phyloP scores from a whole-genome alignment of 345 rosid species.

The Sisymbrium altissimum region DNA sequence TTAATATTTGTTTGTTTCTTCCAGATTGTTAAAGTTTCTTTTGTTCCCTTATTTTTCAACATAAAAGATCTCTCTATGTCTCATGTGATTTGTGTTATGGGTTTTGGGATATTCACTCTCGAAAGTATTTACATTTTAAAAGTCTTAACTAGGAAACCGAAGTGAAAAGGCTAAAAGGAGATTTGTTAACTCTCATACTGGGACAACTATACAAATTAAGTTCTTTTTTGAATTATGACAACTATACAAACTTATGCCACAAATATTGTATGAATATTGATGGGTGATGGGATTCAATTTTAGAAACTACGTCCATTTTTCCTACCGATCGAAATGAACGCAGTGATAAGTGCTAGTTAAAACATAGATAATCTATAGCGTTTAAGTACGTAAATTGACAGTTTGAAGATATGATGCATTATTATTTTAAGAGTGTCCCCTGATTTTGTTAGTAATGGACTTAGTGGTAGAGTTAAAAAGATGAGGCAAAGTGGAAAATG shows the following conservation, averaged over 20 bases:
- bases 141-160: not conserved
- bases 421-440: not conserved
- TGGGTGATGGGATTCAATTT: not conserved
- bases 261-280: not conserved
- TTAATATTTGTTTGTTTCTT: not conserved
- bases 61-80: not conserved
- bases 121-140: not conserved
- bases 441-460: not conserved
- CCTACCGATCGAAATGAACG: not conserved
- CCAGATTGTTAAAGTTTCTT: not conserved
- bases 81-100: conserved; percentile 5
- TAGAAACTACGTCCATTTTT: not conserved
- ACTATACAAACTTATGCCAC: not conserved
- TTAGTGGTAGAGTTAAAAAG: not conserved
- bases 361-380: not conserved
- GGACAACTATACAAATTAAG: not conserved
- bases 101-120: conserved; percentile 6
- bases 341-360: not conserved
- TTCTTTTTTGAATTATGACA: too few species aligned
- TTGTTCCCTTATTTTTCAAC: not conserved
- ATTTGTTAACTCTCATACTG: not conserved
- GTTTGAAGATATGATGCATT: not conserved
- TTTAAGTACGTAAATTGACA: not conserved
- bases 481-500: not conserved
- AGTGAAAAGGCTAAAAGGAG: not conserved